phyloP scores from a whole-genome alignment of 148 eudicot genomes.

The Vaccinium myrtillus region DNA sequence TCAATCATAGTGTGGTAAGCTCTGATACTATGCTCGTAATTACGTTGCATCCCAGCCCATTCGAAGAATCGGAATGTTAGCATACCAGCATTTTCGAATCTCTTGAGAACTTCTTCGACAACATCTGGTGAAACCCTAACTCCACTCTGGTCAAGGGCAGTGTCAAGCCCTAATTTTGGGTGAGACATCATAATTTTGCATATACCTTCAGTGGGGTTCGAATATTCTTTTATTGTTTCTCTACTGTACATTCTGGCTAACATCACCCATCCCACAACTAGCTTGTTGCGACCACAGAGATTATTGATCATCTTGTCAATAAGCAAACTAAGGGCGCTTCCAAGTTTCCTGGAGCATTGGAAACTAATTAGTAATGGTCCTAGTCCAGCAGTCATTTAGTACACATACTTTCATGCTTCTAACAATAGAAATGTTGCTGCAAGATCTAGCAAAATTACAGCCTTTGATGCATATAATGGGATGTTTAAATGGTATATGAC shows the following conservation, averaged over 20 bases:
- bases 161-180: constrained; percentile 75
- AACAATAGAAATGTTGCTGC: not conserved
- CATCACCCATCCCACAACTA: constrained; percentile 26
- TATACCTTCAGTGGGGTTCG: constrained; percentile 45
- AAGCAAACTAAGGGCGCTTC: not conserved
- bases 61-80: constrained; percentile 74
- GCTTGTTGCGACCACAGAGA: constrained; percentile 17
- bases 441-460: not conserved
- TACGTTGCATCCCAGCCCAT: constrained; percentile 84
- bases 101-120: constrained; percentile 74
- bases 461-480: not conserved
- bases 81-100: constrained; percentile 86
- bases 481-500: not conserved
- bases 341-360: constrained; percentile 19
- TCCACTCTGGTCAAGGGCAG: constrained; percentile 77
- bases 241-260: constrained; percentile 44
- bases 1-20: constrained; percentile 84
- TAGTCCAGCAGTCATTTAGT: not conserved
- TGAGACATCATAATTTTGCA: constrained; percentile 69
- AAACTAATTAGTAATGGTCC: not conserved
- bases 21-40: constrained; percentile 66
- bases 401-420: not conserved
- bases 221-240: constrained; percentile 33
- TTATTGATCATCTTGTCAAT: constrained; percentile 32
- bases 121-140: constrained; percentile 54